phyloP scores from a whole-genome alignment of 1,139 yeast genomes.

The Nadsonia commutata region DNA sequence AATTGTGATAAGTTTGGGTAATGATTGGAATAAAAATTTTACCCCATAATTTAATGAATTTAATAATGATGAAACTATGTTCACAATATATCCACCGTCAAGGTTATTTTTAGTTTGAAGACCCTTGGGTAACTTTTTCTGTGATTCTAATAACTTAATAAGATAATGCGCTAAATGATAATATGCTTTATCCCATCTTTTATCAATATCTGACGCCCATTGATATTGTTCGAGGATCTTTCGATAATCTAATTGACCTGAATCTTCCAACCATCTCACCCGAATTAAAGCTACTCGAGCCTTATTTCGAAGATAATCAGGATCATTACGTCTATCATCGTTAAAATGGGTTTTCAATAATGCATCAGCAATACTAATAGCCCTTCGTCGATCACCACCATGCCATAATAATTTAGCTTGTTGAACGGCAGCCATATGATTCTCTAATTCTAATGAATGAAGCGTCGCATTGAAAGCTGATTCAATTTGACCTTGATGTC shows the following conservation, averaged over 20 bases:
- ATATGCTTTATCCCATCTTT: slow-evolving; percentile 64
- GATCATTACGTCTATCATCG: slow-evolving; percentile 24
- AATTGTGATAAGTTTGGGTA: slow-evolving; percentile 55
- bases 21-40: slow-evolving; percentile 52
- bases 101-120: slow-evolving; percentile 14
- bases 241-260: slow-evolving; percentile 71
- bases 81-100: background rate
- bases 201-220: slow-evolving; percentile 41
- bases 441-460: slow-evolving; percentile 40
- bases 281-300: slow-evolving; percentile 44
- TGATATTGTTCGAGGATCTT: slow-evolving; percentile 59
- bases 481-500: slow-evolving; percentile 57
- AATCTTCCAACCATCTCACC: slow-evolving; percentile 32
- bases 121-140: slow-evolving; percentile 24
- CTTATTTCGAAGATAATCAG: slow-evolving; percentile 61
- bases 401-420: slow-evolving; percentile 82
- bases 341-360: slow-evolving; percentile 18
- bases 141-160: slow-evolving; percentile 61
- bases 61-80: slow-evolving; percentile 13
- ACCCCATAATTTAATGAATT: slow-evolving; percentile 51
- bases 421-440: slow-evolving; percentile 50
- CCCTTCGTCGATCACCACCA: slow-evolving; percentile 79
- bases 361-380: slow-evolving; percentile 50
- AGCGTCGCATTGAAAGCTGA: slow-evolving; percentile 62
- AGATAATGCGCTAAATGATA: slow-evolving; percentile 71